A percentile compares a stretch with the other conserved stretches of the same genome.
phyloP scores from a whole-genome alignment of 108 stramenopile genomes.

The Skeletonema tropicum region DNA sequence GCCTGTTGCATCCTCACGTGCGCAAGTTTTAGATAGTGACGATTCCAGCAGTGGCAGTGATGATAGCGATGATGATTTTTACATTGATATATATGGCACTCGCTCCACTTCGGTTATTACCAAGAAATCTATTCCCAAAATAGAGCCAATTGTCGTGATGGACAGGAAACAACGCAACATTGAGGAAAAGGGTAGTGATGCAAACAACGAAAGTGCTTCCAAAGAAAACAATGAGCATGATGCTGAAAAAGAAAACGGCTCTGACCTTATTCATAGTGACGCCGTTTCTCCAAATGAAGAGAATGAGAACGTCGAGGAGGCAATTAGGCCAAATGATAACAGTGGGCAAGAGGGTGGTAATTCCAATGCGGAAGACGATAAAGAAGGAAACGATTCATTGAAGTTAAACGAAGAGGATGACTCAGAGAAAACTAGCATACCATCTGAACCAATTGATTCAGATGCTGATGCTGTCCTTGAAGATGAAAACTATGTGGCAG shows the following conservation, averaged over 20 bases:
- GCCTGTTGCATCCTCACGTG: not conserved
- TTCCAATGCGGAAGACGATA: not conserved
- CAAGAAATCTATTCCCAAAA: not conserved
- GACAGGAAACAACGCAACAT: not conserved
- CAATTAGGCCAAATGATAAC: not conserved
- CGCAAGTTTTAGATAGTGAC: conserved; percentile 18
- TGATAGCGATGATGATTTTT: conserved; percentile 45
- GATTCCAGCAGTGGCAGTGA: conserved; percentile 33
- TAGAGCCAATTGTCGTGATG: not conserved
- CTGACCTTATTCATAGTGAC: not conserved
- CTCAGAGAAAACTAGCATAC: not conserved
- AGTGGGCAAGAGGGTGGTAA: not conserved
- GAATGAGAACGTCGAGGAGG: not conserved
- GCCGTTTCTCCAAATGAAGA: not conserved
- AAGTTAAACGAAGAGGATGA: not conserved
- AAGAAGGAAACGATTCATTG: not conserved
- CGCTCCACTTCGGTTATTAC: conserved; percentile 7
- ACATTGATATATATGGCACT: conserved; percentile 30
- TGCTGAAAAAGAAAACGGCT: not conserved
- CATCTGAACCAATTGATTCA: not conserved
- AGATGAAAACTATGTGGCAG: not conserved
- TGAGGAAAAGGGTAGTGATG: not conserved
- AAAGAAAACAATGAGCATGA: not conserved
- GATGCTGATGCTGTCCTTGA: not conserved
- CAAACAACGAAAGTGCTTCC: not conserved